These are phyloP conservation scores for Asterophora lycoperdoides DNA, from an alignment of 768 basidiomycete genomes.

Conservation along the genomic window DNA sequence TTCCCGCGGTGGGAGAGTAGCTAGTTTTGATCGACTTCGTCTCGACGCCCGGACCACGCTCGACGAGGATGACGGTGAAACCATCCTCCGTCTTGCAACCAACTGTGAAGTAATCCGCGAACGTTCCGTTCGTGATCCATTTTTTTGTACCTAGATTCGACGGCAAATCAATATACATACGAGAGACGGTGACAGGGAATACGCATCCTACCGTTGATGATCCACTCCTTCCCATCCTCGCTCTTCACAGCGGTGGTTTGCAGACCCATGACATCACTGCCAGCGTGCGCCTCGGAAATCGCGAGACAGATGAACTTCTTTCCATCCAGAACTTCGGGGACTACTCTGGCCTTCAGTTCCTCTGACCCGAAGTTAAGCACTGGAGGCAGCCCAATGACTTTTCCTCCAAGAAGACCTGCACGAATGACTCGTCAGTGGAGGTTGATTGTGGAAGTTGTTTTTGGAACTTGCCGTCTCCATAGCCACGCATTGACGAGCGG, in stretches of 20 bases:
- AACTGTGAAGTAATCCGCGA: constrained; percentile 62
- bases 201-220: constrained; percentile 67
- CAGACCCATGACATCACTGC: constrained; percentile 78
- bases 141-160: constrained; percentile 57
- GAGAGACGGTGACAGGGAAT: too few species aligned
- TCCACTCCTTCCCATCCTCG: constrained; percentile 80
- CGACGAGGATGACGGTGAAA: constrained; percentile 32
- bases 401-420: constrained; percentile 64
- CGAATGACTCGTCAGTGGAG: constrained; percentile 17
- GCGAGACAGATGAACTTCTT: constrained; percentile 86
- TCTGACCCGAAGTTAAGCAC: constrained; percentile 84
- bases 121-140: constrained; percentile 81
- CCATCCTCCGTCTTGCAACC: constrained; percentile 69
- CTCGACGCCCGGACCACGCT: constrained; percentile 53
- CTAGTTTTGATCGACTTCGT: constrained; percentile 62
- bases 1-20: constrained; percentile 88
- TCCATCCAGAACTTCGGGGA: constrained; percentile 66
- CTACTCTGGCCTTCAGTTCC: constrained; percentile 51
- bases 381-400: constrained; percentile 83
- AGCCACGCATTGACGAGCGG: constrained; percentile 69
- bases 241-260: constrained; percentile 75
- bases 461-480: constrained; percentile 61
- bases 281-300: constrained; percentile 86
- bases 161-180: neutral
- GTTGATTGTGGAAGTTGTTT: neutral